phyloP scores from a whole-genome alignment of 495 filamentous ascomycete genomes.

The Penicillium daleae region DNA sequence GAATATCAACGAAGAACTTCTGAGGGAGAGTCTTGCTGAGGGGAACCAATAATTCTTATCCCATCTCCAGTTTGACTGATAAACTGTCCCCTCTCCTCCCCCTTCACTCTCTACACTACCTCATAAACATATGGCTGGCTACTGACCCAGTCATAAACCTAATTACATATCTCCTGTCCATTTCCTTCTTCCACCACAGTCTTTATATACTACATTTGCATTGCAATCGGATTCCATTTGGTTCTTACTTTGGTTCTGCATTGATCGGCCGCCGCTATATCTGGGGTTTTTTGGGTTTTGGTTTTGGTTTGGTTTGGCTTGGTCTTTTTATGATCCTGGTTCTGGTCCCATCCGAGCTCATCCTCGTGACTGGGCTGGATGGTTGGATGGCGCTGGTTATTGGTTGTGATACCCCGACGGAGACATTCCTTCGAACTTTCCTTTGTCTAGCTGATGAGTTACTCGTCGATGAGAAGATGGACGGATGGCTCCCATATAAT shows the following conservation, averaged over 20 bases:
- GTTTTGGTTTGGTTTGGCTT: background rate
- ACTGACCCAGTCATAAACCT: background rate
- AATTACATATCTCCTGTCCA: background rate
- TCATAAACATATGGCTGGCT: background rate
- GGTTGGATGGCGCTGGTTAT: slow-evolving; percentile 7
- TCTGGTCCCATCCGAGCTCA: background rate
- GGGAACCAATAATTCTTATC: slow-evolving; percentile 4
- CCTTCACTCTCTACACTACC: background rate
- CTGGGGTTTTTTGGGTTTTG: background rate
- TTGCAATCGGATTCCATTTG: slow-evolving; percentile 6
- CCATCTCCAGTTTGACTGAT: background rate
- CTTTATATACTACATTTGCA: background rate
- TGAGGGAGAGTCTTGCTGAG: slow-evolving; percentile 49
- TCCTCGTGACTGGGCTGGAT: background rate
- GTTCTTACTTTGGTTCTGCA: background rate
- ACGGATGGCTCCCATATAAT: background rate
- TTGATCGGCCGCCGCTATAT: background rate
- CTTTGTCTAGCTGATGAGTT: background rate
- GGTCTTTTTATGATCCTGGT: background rate
- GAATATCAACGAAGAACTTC: slow-evolving; percentile 40
- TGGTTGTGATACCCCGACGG: slow-evolving; percentile 16
- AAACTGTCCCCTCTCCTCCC: background rate
- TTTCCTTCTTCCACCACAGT: background rate
- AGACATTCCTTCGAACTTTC: slow-evolving; percentile 1
- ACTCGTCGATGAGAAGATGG: background rate